These are phyloP conservation scores for Scheffersomyces quercinus DNA, from an alignment of 1,139 yeast species.

Conservation along the genomic window DNA sequence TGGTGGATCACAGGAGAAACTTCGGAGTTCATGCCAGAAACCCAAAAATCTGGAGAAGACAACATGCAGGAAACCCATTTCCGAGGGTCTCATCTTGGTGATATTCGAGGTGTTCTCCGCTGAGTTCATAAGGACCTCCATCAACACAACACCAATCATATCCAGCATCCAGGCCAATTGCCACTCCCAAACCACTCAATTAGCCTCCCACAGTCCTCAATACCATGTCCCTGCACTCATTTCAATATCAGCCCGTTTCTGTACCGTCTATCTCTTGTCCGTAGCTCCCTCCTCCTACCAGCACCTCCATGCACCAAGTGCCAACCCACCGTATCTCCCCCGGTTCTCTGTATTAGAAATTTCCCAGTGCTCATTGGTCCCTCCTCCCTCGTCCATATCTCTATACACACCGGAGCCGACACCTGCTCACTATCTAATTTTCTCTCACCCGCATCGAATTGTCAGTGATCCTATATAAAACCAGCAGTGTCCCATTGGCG, in stretches of 20 bases:
- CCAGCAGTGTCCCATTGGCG: conserved; percentile 3
- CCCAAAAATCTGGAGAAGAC: conserved; percentile 14
- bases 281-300: no score
- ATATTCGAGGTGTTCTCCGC: no score
- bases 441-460: background rate
- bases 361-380: conserved; percentile 18
- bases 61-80: background rate
- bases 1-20: conserved; percentile 4
- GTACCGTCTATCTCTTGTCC: no score
- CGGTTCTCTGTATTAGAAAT: conserved; percentile 17
- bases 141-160: no score
- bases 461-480: conserved; percentile 6
- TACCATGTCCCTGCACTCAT: no score
- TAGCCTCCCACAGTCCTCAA: no score
- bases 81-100: no score
- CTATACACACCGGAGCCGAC: background rate
- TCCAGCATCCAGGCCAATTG: no score
- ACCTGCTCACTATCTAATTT: background rate
- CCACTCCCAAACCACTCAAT: no score
- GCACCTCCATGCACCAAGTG: no score
- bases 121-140: no score
- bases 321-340: conserved; percentile 1
- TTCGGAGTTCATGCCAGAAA: conserved; percentile 10
- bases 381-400: background rate
- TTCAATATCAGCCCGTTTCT: no score